Base-by-base conservation (phyloP, 805 yeast genomes). In the Cyberlindnera misumaiensis region DNA sequence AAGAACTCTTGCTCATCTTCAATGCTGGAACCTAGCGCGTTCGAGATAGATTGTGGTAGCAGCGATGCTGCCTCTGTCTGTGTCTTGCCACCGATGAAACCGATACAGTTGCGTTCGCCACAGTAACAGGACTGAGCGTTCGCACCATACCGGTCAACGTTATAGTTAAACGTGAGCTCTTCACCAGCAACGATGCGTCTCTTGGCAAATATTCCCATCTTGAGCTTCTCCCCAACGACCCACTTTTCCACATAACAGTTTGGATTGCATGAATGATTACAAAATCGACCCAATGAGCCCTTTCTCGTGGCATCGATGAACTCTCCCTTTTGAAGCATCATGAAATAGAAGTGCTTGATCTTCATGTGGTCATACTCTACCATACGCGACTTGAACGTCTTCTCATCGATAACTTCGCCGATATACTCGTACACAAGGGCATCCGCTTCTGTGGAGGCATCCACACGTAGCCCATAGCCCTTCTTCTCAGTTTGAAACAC, bases 101-200 rank as follows among this genome's bases (percentile, higher is more conserved):
- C 96, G 31, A 87, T 72, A 71, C 98, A 90, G 60, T 87, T 89
- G 22, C 83, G 70, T 47, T 88, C 94, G 3, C 95, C 96, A 65
- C 98, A 90, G 61, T 83, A 84, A 63, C 98, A 90, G 25, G 84
- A 83, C 63, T 93, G 97, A 11, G 94, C 87, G 42, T 80, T 81
- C 2, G 97, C 95, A 24, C 98, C 98, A 58, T 89, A 90, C 46
- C 97, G 70, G 61, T 90, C 98, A 26, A 93, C 97, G 53, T 90
- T 90, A 60, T 90, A 90, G 49, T 68, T 68, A 45, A 67, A 68
- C 1, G 97, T 86, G 48, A 90, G 77, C 58, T 90, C 98, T 60
- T 93, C 97, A 39, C 96, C 96, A 42, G 60, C 59, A 7, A 47
- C 32, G 37, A 90, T 86, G 20, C 68, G 61, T 46, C 95, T 68